Evolutionary conservation across 805 yeast species (phyloP), one percentile per base, ranked within the genome.

Genomic region (Saccharomycopsis sp.): DNA sequence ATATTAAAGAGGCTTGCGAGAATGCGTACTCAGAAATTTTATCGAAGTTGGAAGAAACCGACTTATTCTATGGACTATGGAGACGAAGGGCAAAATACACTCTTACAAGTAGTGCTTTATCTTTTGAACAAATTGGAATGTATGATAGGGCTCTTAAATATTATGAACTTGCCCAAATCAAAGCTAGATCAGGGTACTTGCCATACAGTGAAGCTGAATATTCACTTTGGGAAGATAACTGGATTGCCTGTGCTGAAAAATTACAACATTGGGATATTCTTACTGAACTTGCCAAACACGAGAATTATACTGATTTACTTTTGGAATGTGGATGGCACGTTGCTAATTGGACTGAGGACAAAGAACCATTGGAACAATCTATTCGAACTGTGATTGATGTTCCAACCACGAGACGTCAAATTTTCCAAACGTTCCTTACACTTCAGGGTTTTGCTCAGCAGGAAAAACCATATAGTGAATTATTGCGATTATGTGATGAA

Each of bases 281-380:
- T 47, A 89, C 97, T 0, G 99, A 94, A 56, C 70, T 94, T 29
- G 97, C 99, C 2, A 87, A 90, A 56, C 97, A 93, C 58, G 99
- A 94, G 68, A 97, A 96, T 0, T 93, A 89, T 59, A 87, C 96
- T 0, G 98, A 93, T 57, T 70, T 93, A 53, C 65, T 94, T 21
- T 68, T 93, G n/a, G 99, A 93, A 61, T 93, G 98, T 71, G 98
- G 97, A 33, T 93, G 99, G 99, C 73, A 98, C 58, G 95, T 90
- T 33, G 97, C 98, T 3, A 97, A 94, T 58, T 93, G 99, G 99
- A 82, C 80, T 50, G 81, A 94, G 4, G 98, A 93, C 55, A 74
- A 89, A 51, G 97, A 89, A 51, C 89, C 97, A 0, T 67, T 94
- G 29, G 97, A 89, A 59, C 95, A 86, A 57, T 83, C 95, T 1